A percentile compares a stretch with the other conserved stretches of the same genome.
phyloP scores from a whole-genome alignment of 495 filamentous ascomycete genomes.

The Pseudevernia furfuracea region DNA sequence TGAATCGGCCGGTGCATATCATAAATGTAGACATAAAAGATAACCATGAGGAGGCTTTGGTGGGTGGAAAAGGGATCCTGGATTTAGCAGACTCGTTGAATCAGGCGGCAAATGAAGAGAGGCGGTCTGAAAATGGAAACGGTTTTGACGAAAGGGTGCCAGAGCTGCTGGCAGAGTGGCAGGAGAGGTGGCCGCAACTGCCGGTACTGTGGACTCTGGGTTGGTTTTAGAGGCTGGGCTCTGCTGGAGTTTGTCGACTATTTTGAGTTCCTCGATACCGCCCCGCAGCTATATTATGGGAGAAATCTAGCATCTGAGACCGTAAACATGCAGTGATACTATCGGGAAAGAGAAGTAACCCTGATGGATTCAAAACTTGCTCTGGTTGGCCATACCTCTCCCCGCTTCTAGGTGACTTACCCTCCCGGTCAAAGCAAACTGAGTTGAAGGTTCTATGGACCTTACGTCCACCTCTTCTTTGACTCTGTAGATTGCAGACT shows the following conservation, averaged over 20 bases:
- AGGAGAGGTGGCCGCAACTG: constrained; percentile 85
- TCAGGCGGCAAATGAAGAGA: constrained; percentile 70
- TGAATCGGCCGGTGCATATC: constrained; percentile 91
- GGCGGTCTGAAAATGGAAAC: constrained; percentile 56
- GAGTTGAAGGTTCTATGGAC: not conserved
- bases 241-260: not conserved
- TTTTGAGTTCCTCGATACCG: constrained; percentile 1
- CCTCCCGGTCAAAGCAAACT: not conserved
- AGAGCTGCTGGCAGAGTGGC: constrained; percentile 90
- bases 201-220: constrained; percentile 91
- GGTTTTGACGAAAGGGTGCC: constrained; percentile 91
- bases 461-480: not conserved
- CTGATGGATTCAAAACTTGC: not conserved
- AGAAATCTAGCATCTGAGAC: not conserved
- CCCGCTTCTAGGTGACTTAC: not conserved
- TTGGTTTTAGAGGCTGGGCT: constrained; percentile 62
- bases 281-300: constrained; percentile 4
- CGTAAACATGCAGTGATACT: not conserved
- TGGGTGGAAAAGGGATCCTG: constrained; percentile 86
- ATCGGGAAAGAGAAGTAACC: not conserved
- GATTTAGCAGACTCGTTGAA: constrained; percentile 86
- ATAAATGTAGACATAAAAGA: constrained; percentile 98
- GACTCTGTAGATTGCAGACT: not conserved
- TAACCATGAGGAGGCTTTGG: constrained; percentile 90
- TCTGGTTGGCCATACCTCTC: not conserved